Base-by-base conservation (phyloP, 345 rosid species). In the Citrus maxima region DNA sequence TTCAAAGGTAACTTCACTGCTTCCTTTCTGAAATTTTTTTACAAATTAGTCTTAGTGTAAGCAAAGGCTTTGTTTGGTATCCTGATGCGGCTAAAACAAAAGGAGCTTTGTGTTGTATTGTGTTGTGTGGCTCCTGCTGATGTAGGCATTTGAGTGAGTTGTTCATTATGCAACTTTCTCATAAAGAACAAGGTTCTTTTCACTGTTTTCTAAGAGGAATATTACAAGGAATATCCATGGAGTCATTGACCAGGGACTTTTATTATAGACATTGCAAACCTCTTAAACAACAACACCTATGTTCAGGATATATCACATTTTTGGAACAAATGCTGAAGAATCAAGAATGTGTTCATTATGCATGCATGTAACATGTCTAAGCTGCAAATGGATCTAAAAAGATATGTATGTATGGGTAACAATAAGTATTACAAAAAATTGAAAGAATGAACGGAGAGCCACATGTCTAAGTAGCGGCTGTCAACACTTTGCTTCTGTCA, bases 1-100 rank as follows among this genome's bases (percentile, higher is more conserved):
- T 70, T 92, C 99, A 4, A 95, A 95, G 99, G 99, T 93, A 16
- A 49, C 64, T 66, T n/a, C 28, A 5, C 18, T 21, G 46, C 27
- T 54, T 46, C 46, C n/a, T 28, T 56, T 71, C 25, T 30, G 62
- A 30, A 54, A 0, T 6, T 68, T 38, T 38, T 38, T 4, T 16
- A 51, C 7, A 19, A 51, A 54, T 54, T 54, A 54, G 2, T 18
- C 58, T 54, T 6, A 16, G 58, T 5, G 8, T 18, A 18, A 18
- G 2, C 58, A 16, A 54, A 54, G 22, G 58, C 22, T 54, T 2
- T 46, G 18, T 46, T 46, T 46, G 51, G 18, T 46, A 46, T 46
- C 51, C 14, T 46, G 51, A 3, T 46, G 13, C 51, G 3, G 51
- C 51, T 46, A 46, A 4, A 51, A 51, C 56, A 51, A 51, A 54